Evolutionary conservation across 2,329 filamentous ascomycete genomes (phyloP), one percentile per base, ranked within the genome.

Genomic region (Venturia carpophila): DNA sequence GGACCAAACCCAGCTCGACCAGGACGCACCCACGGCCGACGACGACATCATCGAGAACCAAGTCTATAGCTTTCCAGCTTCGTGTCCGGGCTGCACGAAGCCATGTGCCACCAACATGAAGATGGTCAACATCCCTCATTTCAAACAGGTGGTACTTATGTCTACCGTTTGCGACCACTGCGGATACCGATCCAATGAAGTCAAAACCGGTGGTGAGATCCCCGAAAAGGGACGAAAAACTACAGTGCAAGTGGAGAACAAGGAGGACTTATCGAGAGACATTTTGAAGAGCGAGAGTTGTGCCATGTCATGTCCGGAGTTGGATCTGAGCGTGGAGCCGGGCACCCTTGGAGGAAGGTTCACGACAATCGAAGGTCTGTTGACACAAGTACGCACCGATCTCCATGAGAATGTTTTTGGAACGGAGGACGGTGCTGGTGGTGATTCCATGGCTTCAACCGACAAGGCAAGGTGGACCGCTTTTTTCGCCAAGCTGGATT

Each of bases 231-330:
- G 94, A 67, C 89, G 89, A 75, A 88, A 87, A 69, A 95, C 97
- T 70, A 92, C 84, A 0, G 82, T 99, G 34, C 79, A 82, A 64
- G 88, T 97, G 65, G 81, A 86, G 66, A 85, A 78, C 42, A 74
- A 79, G 41, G 83, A 87, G 66, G 94, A 99, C 75, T 83, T 99
- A 55, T 88, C 87, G 15, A 86, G 94, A 68, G 94, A 99, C 73
- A 96, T 99, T 67, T 87, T 99, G 71, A 99, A 99, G 81, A 92
- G 90, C 70, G 94, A 99, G 76, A 94, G 89, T 34, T 97, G 94
- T 73, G 87, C 86, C 15, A 82, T 99, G 67, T 85, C 88, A 71
- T 96, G 92, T 74, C 89, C 91, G 0, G 92, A 99, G 74, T 86
- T 97, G 21, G 85, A 88, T 70, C 86, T 99, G 13, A 85, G 87